Conservation (phyloP, 2,329 filamentous ascomycete genomes). For the Aspergillus brunneoviolaceus region DNA sequence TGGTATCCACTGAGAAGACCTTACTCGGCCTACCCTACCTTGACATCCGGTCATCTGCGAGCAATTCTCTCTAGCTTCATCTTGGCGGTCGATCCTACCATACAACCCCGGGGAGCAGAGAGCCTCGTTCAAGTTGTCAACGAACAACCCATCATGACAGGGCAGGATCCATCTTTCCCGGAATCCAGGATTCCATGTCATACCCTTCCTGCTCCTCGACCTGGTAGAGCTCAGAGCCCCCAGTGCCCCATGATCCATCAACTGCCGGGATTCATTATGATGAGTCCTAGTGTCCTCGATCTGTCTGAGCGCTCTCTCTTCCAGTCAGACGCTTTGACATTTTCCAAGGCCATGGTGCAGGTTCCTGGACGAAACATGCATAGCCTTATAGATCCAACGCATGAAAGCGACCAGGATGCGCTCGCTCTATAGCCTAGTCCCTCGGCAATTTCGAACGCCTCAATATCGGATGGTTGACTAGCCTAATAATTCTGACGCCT, state of each 20-base stretch:
- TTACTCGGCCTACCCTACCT: too few relatives aligned
- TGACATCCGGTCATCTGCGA: background rate
- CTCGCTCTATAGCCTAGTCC: background rate
- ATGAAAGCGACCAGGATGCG: background rate
- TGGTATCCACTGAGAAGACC: background rate
- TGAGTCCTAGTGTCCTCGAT: slow-evolving; percentile 5
- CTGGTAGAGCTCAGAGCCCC: slow-evolving; percentile 1
- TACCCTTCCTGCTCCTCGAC: background rate
- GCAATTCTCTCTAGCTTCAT: background rate
- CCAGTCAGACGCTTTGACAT: slow-evolving; percentile 4
- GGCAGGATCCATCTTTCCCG: background rate
- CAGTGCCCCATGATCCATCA: slow-evolving; percentile 2
- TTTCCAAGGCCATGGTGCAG: background rate
- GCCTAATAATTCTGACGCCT: background rate
- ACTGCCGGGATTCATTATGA: slow-evolving; percentile 1
- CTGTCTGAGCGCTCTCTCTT: background rate
- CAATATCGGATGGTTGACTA: background rate
- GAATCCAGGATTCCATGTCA: background rate
- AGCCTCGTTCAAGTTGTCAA: background rate
- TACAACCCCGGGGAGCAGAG: background rate
- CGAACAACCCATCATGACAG: background rate
- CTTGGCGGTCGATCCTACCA: background rate
- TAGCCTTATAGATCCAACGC: background rate
- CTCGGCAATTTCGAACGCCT: background rate
- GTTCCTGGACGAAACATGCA: slow-evolving; percentile 1